phyloP scores from a whole-genome alignment of 2,329 filamentous ascomycete genomes.

The Sclerotinia subarctica region DNA sequence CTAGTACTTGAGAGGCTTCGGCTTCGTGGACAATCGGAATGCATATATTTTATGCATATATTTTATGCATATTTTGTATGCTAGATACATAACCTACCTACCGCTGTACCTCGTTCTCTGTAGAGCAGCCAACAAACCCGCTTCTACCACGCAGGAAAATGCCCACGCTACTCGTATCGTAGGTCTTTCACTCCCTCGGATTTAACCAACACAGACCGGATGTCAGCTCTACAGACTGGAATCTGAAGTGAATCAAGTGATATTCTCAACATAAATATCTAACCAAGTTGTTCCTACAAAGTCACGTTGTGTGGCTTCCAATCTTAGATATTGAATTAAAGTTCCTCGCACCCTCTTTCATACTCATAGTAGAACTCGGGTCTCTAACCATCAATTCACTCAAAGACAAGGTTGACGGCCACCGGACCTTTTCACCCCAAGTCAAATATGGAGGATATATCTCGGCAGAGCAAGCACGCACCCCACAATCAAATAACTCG shows the following conservation, averaged over 20 bases:
- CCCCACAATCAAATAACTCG: conserved; percentile 14
- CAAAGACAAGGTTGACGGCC: not conserved
- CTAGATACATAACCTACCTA: not conserved
- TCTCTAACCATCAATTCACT: not conserved
- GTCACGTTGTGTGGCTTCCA: not conserved
- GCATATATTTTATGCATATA: not conserved
- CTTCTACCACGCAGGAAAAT: no score
- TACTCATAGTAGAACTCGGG: not conserved
- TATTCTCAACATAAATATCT: no score
- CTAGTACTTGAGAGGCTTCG: not conserved
- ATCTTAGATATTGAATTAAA: not conserved
- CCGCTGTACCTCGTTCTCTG: no score
- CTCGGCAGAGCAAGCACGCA: not conserved
- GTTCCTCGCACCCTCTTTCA: not conserved
- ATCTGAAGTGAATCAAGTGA: no score
- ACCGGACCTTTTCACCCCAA: not conserved
- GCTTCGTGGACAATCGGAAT: not conserved
- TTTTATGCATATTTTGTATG: not conserved
- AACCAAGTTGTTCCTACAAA: no score
- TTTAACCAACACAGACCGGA: no score
- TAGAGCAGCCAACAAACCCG: no score
- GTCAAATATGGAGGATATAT: not conserved
- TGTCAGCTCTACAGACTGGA: no score
- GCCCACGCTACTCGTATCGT: no score
- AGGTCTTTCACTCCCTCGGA: no score